phyloP scores from a whole-genome alignment of 768 basidiomycete species.

The Myochromella boudieri region DNA sequence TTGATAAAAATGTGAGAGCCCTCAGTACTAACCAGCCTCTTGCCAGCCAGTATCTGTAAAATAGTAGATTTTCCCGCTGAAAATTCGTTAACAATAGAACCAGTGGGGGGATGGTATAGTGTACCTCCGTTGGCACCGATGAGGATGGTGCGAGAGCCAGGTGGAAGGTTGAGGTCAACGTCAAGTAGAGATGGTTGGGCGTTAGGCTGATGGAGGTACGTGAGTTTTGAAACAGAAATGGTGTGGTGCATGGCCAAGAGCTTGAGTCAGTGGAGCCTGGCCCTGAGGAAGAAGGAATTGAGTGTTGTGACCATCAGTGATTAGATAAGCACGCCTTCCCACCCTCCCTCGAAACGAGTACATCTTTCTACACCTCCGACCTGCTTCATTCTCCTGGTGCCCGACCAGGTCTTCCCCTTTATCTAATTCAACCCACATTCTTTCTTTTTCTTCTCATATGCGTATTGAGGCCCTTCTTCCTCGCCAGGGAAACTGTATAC shows the following conservation, averaged over 20 bases:
- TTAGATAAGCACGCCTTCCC: slow-evolving; percentile 12
- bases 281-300: neutral
- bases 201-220: slow-evolving; percentile 52
- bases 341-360: slow-evolving; percentile 11
- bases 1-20: slow-evolving; percentile 68
- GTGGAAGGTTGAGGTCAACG: slow-evolving; percentile 64
- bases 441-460: slow-evolving; percentile 29
- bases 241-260: slow-evolving; percentile 15
- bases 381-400: slow-evolving; percentile 17
- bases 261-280: slow-evolving; percentile 13
- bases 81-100: slow-evolving; percentile 14
- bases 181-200: slow-evolving; percentile 56
- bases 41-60: slow-evolving; percentile 91
- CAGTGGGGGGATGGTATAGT: slow-evolving; percentile 20
- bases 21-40: slow-evolving; percentile 62
- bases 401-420: slow-evolving; percentile 14
- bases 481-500: slow-evolving; percentile 43
- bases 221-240: slow-evolving; percentile 50
- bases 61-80: slow-evolving; percentile 95
- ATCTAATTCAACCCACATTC: slow-evolving; percentile 25
- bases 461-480: slow-evolving; percentile 37
- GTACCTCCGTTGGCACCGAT: slow-evolving; percentile 93
- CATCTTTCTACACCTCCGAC: neutral
- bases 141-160: slow-evolving; percentile 81
- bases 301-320: slow-evolving; percentile 11